phyloP scores from a whole-genome alignment of 1,284 basidiomycete genomes.

The Microbotryum intermedium region DNA sequence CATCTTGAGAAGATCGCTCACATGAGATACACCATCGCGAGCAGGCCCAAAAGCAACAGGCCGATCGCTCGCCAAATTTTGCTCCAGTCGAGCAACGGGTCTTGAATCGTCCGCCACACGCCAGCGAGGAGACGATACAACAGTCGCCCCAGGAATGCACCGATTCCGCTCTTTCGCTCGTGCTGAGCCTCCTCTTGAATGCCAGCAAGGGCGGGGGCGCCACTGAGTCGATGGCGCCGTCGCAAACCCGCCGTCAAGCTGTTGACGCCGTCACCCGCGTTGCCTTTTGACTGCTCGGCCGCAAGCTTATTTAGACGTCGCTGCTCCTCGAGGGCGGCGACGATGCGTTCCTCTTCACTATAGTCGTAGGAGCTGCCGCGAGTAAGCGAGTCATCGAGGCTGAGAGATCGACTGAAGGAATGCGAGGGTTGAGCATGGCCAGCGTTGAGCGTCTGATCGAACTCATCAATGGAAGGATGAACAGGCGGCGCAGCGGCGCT shows the following conservation, averaged over 20 bases:
- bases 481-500: neutral
- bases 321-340: conserved; percentile 18
- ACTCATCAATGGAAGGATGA: conserved; percentile 15
- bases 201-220: neutral
- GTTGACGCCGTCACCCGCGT: neutral
- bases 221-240: neutral
- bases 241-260: neutral
- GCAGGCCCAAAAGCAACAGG: no score
- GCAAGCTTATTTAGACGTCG: neutral
- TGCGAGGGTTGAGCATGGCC: neutral
- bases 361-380: conserved; percentile 63
- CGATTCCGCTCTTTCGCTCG: neutral
- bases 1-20: no score
- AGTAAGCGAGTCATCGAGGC: conserved; percentile 49
- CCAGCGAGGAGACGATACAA: neutral
- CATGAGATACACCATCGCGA: no score
- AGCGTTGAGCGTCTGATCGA: conserved; percentile 16
- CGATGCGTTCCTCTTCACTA: conserved; percentile 52
- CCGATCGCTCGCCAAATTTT: conserved; percentile 44
- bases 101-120: conserved; percentile 4
- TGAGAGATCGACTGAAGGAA: neutral
- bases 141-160: conserved; percentile 12
- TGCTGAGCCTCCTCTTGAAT: neutral
- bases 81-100: conserved; percentile 29
- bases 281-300: neutral